These are phyloP conservation scores for Sindora glabra DNA, from an alignment of 306 rosid genomes.

Conservation along the genomic window DNA sequence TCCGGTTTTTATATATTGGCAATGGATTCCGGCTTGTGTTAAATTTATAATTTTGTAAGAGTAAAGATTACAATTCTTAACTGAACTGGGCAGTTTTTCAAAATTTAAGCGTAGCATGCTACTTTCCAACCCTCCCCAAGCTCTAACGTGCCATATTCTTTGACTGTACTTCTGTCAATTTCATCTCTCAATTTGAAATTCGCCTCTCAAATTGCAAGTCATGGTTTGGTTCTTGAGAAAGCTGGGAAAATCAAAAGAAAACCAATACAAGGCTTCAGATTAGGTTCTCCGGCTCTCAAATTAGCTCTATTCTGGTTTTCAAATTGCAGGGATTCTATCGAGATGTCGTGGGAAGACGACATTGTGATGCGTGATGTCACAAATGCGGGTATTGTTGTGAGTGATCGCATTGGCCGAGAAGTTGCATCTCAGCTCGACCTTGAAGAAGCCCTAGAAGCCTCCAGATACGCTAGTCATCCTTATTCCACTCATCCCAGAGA, in stretches of 20 bases:
- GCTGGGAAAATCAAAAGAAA: neutral
- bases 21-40: too few relatives aligned
- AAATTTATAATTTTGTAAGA: too few relatives aligned
- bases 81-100: too few relatives aligned
- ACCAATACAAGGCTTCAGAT: neutral
- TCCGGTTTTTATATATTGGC: too few relatives aligned
- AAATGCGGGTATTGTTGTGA: constrained; percentile 68
- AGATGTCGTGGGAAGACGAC: constrained; percentile 80
- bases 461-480: constrained; percentile 84
- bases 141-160: too few relatives aligned
- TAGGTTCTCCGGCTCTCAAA: neutral
- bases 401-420: constrained; percentile 87
- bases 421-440: constrained; percentile 81
- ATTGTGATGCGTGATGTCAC: constrained; percentile 74
- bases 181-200: constrained; percentile 10
- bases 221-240: constrained; percentile 17
- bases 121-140: too few relatives aligned
- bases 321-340: constrained; percentile 18
- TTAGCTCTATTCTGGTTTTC: neutral
- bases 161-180: too few relatives aligned
- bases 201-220: neutral
- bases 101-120: too few relatives aligned
- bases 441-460: constrained; percentile 90
- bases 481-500: constrained; percentile 85
- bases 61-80: too few relatives aligned